A percentile compares a stretch with the other conserved stretches of the same genome.
Evolutionary conservation across 345 rosid genomes (phyloP).

Genomic region (Anastatica hierochuntica): DNA sequence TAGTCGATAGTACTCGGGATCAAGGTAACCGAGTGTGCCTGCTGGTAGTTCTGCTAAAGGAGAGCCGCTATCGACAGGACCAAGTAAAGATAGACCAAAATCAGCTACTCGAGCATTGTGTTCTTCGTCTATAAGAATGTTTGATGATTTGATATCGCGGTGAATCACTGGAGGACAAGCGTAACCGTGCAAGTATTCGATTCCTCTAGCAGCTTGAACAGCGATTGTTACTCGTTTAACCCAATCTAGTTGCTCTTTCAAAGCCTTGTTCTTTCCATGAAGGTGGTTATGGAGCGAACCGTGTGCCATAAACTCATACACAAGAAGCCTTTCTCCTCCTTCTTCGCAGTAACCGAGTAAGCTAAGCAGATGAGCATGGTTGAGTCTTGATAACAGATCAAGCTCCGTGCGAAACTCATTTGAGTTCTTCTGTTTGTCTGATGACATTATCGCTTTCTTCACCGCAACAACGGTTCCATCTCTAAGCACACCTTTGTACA

Average conservation of each 20-base stretch:
- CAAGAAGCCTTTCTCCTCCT: conserved; percentile 87
- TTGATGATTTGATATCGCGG: conserved; percentile 92
- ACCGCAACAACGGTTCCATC: conserved; percentile 84
- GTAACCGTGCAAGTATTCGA: conserved; percentile 91
- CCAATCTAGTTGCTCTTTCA: conserved; percentile 82
- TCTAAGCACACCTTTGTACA: conserved; percentile 77
- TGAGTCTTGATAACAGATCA: conserved; percentile 80
- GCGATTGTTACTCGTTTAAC: conserved; percentile 87
- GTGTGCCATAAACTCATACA: conserved; percentile 97
- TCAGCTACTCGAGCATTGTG: conserved; percentile 98
- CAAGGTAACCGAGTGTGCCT: conserved; percentile 94
- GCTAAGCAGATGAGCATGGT: conserved; percentile 91
- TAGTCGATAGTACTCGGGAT: conserved; percentile 92
- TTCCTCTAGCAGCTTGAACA: conserved; percentile 96
- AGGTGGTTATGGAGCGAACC: conserved; percentile 95
- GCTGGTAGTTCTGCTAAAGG: conserved; percentile 95
- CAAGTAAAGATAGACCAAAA: conserved; percentile 85
- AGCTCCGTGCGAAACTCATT: conserved; percentile 93
- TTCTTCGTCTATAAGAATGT: conserved; percentile 95
- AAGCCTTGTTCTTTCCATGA: conserved; percentile 69
- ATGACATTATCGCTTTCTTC: conserved; percentile 72
- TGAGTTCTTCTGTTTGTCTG: conserved; percentile 83
- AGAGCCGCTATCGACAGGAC: conserved; percentile 72
- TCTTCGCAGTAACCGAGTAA: conserved; percentile 97
- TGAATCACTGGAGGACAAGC: conserved; percentile 98